Base-by-base conservation (phyloP, 2,329 filamentous ascomycete species). In the Zalaria sp. region DNA sequence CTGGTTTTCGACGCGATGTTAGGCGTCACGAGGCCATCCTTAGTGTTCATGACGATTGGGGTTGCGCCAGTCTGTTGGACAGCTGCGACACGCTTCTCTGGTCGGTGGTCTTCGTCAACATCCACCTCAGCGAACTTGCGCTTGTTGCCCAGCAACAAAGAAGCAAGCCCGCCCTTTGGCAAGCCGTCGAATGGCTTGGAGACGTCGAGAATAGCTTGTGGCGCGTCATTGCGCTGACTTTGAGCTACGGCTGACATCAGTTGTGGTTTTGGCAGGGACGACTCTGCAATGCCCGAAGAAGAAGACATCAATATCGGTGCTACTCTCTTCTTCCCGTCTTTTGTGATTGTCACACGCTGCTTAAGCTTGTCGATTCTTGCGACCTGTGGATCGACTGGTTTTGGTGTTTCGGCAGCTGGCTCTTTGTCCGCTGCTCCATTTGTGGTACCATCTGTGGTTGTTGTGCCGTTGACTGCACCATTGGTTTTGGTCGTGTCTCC, bases 261-360 rank as follows among this genome's bases (percentile, higher is more conserved):
- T 53, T 93, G 84, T 25, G 87, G 83, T 55, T 93, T 85, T 1
- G 89, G 89, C 8, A 95, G 66, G 10, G 88, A 93, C 1, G 88
- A 93, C 54, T 88, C 80, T 7, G 84, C 85, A 1, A 81, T 83
- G 2, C 84, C 86, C 5, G 88, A 89, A 0, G 86, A 87, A 1
- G 89, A 93, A 3, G 68, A 70, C 5, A 98, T 85, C 8, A 98
- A 71, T 48, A 98, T 69, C 2, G 91, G 91, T 3, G 87, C 84
- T 42, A 98, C 89, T 42, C 91, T 77, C 65, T 98, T 98, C 65
- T 91, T 96, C 27, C 91, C 91, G 50, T 98, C 89, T 58, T 95
- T 96, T 0, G 86, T 93, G 46, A 95, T 81, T 0, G 89, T 95
- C 3, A 96, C 88, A 40, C 91, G 76, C 47, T 89, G 85, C 62